phyloP scores from a whole-genome alignment of 2,329 filamentous ascomycete species.

The Fusarium tuaranense region DNA sequence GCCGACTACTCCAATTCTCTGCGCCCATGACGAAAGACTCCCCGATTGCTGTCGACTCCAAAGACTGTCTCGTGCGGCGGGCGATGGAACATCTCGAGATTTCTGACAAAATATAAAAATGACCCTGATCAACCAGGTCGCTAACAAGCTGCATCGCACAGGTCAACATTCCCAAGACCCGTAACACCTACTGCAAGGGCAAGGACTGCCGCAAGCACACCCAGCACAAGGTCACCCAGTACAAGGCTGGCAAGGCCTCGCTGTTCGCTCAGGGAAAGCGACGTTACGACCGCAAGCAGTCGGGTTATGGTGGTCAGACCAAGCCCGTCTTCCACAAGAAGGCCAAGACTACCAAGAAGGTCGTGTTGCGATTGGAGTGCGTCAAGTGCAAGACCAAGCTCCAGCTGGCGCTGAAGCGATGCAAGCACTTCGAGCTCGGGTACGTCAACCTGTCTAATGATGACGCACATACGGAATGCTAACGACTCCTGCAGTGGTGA shows the following conservation, averaged over 20 bases:
- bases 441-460: constrained; percentile 63
- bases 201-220: constrained; percentile 94
- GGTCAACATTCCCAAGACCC: constrained; percentile 99
- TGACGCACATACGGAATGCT: constrained; percentile 47
- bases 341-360: constrained; percentile 99
- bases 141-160: constrained; percentile 55
- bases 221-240: constrained; percentile 94
- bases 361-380: constrained; percentile 98
- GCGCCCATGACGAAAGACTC: neutral
- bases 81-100: constrained; percentile 17
- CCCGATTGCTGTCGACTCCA: constrained; percentile 12
- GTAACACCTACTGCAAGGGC: constrained; percentile 98
- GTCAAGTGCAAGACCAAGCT: constrained; percentile 98
- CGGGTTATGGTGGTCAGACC: constrained; percentile 99
- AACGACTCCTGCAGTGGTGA: constrained; percentile 80
- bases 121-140: constrained; percentile 31
- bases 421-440: constrained; percentile 99
- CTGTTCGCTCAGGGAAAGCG: constrained; percentile 99
- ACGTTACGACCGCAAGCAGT: constrained; percentile 99
- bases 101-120: constrained; percentile 20
- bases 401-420: constrained; percentile 98
- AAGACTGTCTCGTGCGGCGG: constrained; percentile 40
- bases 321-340: constrained; percentile 99
- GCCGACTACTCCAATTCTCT: neutral
- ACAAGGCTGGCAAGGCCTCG: constrained; percentile 97